phyloP scores from a whole-genome alignment of 2,329 filamentous ascomycete species.

The Cordyceps farinosa region DNA sequence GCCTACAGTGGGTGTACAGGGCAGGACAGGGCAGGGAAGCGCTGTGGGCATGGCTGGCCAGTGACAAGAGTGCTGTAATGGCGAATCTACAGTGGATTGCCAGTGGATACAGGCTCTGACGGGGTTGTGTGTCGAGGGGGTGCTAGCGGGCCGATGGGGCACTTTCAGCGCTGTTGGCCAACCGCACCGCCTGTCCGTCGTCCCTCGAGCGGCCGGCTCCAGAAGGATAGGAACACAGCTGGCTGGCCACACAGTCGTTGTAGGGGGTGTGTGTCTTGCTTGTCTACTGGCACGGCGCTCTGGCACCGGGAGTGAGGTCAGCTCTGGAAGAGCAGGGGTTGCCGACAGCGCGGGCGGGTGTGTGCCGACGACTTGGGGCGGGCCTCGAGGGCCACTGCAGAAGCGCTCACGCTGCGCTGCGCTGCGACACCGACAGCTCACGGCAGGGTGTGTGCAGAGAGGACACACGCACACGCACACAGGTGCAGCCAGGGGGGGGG shows the following conservation, averaged over 20 bases:
- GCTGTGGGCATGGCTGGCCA: not conserved
- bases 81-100: conserved; percentile 1
- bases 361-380: conserved; percentile 6
- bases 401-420: conserved; percentile 5
- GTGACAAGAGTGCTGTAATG: not conserved
- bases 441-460: conserved; percentile 2
- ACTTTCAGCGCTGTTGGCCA: not conserved
- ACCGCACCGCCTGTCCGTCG: not conserved
- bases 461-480: not conserved
- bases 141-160: not conserved
- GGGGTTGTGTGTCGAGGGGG: not conserved
- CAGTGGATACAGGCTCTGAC: not conserved
- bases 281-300: not conserved
- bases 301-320: not conserved
- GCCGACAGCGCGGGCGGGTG: not conserved
- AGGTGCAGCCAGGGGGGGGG: not conserved
- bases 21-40: not conserved
- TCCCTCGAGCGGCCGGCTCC: not conserved
- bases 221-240: not conserved
- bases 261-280: not conserved
- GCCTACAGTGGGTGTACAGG: not conserved
- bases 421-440: conserved; percentile 5
- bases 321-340: not conserved
- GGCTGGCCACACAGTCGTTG: not conserved
- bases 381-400: conserved; percentile 11